phyloP scores from a whole-genome alignment of 306 rosid genomes.

The Abrus pulchellus region DNA sequence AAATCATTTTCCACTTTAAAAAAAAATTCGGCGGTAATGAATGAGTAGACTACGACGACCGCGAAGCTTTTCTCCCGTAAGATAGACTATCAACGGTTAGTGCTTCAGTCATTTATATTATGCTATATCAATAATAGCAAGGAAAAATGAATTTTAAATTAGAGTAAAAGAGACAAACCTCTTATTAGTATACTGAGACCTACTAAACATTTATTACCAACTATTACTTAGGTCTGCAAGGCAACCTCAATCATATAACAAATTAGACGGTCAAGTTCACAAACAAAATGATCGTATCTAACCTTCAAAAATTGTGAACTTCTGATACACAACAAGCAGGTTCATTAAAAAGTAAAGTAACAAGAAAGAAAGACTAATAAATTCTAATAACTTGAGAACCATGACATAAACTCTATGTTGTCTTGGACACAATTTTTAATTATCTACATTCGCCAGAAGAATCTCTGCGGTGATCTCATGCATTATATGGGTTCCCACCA shows the following conservation, averaged over 20 bases:
- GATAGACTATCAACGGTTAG: background rate
- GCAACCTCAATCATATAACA: conserved; percentile 24
- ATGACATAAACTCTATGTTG: conserved; percentile 35
- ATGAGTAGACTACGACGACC: background rate
- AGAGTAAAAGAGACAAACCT: background rate
- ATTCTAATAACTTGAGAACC: conserved; percentile 35
- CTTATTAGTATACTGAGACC: background rate
- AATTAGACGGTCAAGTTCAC: background rate
- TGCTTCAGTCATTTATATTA: too few relatives aligned
- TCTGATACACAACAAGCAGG: conserved; percentile 25
- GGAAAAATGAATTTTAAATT: background rate
- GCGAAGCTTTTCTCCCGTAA: background rate
- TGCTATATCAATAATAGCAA: background rate
- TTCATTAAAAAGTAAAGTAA: conserved; percentile 36
- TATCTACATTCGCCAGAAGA: conserved; percentile 63
- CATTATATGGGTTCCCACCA: conserved; percentile 52
- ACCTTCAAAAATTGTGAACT: conserved; percentile 33
- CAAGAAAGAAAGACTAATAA: conserved; percentile 32
- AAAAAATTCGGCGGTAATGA: background rate
- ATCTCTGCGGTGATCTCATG: conserved; percentile 39
- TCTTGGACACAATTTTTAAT: conserved; percentile 33
- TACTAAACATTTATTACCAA: background rate
- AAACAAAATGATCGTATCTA: conserved; percentile 7
- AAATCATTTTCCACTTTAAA: background rate
- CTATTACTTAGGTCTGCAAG: background rate